Evolutionary conservation across 306 rosid species (phyloP).

Genomic region (Fagus sylvatica): DNA sequence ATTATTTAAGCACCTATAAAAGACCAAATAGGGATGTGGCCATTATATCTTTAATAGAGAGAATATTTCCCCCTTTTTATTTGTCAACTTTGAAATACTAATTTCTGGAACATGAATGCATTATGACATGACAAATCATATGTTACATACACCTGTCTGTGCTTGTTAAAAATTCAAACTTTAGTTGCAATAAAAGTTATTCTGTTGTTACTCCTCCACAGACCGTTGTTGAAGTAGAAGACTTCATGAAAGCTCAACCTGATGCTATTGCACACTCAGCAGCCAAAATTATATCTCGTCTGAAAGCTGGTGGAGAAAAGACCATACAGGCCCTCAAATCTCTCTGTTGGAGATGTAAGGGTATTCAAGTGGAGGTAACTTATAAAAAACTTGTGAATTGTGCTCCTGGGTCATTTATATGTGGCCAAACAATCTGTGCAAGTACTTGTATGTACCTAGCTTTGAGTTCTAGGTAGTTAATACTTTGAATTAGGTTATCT

Average conservation of each 20-base stretch:
- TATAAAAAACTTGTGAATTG: conserved; percentile 6
- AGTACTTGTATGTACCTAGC: not conserved
- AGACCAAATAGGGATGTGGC: not conserved
- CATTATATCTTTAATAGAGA: too few species aligned
- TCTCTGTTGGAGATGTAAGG: conserved; percentile 85
- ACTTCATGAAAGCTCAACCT: conserved; percentile 75
- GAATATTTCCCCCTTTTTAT: not conserved
- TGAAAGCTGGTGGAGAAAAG: conserved; percentile 87
- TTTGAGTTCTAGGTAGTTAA: conserved; percentile 6
- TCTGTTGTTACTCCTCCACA: conserved; percentile 35
- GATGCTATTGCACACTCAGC: conserved; percentile 91
- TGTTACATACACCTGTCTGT: conserved; percentile 17
- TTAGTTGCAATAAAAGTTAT: conserved; percentile 1
- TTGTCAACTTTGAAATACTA: not conserved
- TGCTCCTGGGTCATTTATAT: conserved; percentile 3
- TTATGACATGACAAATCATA: conserved; percentile 1
- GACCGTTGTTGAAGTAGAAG: conserved; percentile 82
- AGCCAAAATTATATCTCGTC: conserved; percentile 75
- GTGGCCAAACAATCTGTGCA: not conserved
- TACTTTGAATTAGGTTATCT: too few species aligned
- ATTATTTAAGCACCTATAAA: not conserved
- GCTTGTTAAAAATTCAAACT: conserved; percentile 5
- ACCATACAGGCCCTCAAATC: conserved; percentile 81
- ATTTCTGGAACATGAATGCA: not conserved
- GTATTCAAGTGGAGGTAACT: conserved; percentile 91